phyloP scores from a whole-genome alignment of 2,329 filamentous ascomycete genomes.

The Zymoseptoria tritici region DNA sequence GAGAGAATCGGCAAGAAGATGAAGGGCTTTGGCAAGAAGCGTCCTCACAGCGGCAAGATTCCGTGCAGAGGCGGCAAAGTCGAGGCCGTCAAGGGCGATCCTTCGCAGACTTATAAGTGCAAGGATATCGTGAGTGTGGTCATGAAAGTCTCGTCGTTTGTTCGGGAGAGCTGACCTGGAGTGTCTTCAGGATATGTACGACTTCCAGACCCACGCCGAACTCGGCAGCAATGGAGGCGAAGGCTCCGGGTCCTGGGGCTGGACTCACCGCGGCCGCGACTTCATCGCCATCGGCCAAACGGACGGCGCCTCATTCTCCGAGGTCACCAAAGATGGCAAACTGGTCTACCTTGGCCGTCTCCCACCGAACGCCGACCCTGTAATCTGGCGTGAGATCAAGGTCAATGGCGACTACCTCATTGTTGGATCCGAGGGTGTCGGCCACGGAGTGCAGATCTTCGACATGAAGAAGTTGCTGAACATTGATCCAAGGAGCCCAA shows the following conservation, averaged over 20 bases:
- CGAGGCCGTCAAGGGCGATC: slow-evolving; percentile 40
- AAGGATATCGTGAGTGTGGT: slow-evolving; percentile 17
- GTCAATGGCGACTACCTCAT: slow-evolving; percentile 37
- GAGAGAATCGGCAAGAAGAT: slow-evolving; percentile 10
- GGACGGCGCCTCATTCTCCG: slow-evolving; percentile 50
- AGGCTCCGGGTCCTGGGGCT: slow-evolving; percentile 47
- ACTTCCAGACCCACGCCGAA: slow-evolving; percentile 48
- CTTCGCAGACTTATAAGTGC: slow-evolving; percentile 43
- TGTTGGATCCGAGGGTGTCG: slow-evolving; percentile 38
- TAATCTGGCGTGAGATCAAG: slow-evolving; percentile 49
- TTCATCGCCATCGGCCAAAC: slow-evolving; percentile 49
- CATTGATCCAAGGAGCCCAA: slow-evolving; percentile 38
- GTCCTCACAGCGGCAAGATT: slow-evolving; percentile 4
- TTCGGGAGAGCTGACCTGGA: neutral
- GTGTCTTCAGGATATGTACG: slow-evolving; percentile 40
- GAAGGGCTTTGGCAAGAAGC: slow-evolving; percentile 9
- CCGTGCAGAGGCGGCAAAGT: slow-evolving; percentile 39
- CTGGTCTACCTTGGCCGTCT: slow-evolving; percentile 48
- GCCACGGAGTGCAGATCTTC: slow-evolving; percentile 56
- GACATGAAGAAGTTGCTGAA: slow-evolving; percentile 53
- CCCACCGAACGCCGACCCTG: slow-evolving; percentile 40
- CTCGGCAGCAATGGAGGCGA: slow-evolving; percentile 43
- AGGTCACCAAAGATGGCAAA: slow-evolving; percentile 46
- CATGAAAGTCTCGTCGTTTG: too few species aligned
- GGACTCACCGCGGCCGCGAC: slow-evolving; percentile 48